A percentile compares a stretch with the other conserved stretches of the same genome.
Evolutionary conservation across 371 early-diverging fungal genomes (phyloP).

Genomic region (Mortierella sp.): DNA sequence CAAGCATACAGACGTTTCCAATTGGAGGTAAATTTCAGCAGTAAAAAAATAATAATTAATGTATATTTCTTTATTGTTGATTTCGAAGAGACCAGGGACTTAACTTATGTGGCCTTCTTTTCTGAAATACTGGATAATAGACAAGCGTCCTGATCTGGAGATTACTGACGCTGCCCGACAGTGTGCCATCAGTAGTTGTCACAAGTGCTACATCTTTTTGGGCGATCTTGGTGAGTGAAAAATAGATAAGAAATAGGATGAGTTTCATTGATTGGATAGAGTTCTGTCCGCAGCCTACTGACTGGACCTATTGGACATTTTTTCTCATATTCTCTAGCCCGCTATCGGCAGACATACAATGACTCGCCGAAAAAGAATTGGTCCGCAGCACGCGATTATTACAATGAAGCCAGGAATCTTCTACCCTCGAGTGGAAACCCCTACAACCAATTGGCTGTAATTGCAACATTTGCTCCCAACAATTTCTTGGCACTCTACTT

Average conservation of each 20-base stretch:
- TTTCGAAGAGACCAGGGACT: not conserved
- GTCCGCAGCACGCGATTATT: slow-evolving; percentile 64
- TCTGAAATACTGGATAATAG: not conserved
- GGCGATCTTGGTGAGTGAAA: slow-evolving; percentile 67
- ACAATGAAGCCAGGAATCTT: slow-evolving; percentile 65
- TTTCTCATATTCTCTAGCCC: slow-evolving; percentile 47
- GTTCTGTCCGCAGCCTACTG: not conserved
- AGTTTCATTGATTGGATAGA: no score
- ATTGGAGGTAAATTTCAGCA: slow-evolving; percentile 22
- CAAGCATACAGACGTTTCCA: slow-evolving; percentile 27
- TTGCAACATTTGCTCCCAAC: slow-evolving; percentile 58
- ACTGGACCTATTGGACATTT: slow-evolving; percentile 5
- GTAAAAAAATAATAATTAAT: no score
- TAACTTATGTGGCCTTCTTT: not conserved
- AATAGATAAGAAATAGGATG: not conserved
- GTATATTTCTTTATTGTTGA: no score
- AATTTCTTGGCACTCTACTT: slow-evolving; percentile 59
- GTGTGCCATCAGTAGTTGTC: slow-evolving; percentile 59
- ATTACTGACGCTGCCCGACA: slow-evolving; percentile 57
- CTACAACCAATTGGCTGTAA: slow-evolving; percentile 74
- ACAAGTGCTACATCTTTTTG: slow-evolving; percentile 67
- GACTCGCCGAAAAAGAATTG: slow-evolving; percentile 63
- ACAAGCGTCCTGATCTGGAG: slow-evolving; percentile 29
- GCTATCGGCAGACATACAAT: slow-evolving; percentile 66
- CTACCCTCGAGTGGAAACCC: slow-evolving; percentile 69